phyloP scores from a whole-genome alignment of 106 monocot genomes.

The Acorus gramineus region DNA sequence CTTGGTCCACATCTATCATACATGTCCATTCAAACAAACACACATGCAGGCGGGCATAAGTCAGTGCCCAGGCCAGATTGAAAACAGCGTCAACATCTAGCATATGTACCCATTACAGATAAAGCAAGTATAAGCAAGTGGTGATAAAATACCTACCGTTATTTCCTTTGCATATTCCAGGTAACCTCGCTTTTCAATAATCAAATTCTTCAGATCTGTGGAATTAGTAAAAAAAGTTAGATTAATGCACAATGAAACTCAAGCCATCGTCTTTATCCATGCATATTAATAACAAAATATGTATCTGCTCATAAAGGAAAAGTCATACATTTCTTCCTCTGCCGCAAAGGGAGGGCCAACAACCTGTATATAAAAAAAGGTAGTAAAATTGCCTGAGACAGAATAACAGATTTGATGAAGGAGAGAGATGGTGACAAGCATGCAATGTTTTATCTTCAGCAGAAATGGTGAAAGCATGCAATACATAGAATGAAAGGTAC shows the following conservation, averaged over 20 bases:
- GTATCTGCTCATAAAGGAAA: background rate
- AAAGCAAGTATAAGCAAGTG: background rate
- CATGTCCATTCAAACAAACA: background rate
- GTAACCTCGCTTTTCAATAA: slow-evolving; percentile 52
- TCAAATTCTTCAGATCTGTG: slow-evolving; percentile 57
- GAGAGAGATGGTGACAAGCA: background rate
- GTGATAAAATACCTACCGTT: slow-evolving; percentile 31
- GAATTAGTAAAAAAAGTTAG: slow-evolving; percentile 3
- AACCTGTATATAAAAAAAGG: slow-evolving; percentile 38
- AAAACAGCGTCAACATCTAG: no score
- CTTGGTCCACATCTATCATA: no score
- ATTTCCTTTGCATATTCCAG: slow-evolving; percentile 72
- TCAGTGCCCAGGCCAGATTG: no score
- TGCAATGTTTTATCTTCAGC: background rate
- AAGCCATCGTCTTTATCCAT: background rate
- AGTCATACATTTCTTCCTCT: slow-evolving; percentile 68
- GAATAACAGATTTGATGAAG: background rate
- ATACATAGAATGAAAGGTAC: no score
- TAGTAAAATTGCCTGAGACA: background rate
- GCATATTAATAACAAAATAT: background rate
- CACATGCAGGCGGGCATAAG: background rate
- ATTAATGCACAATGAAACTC: background rate
- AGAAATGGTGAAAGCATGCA: no score
- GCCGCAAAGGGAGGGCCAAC: slow-evolving; percentile 51
- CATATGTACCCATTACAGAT: background rate